Evolutionary conservation across 441 rosid species (phyloP).

Genomic region (Geranium incanum): DNA sequence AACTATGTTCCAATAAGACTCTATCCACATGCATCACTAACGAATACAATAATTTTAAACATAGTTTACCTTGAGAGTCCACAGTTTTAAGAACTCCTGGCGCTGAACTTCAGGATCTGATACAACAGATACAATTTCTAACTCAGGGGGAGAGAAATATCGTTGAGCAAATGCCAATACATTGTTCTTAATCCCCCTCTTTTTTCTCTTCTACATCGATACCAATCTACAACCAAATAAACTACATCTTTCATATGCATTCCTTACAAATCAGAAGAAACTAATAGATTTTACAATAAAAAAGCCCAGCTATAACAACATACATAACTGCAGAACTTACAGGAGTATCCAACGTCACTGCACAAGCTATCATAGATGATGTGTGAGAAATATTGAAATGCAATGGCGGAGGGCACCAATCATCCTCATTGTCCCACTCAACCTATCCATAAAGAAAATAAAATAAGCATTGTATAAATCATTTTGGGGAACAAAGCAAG

Average conservation of each 20-base stretch:
- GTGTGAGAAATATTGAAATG: constrained; percentile 89
- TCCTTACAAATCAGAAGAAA: not conserved
- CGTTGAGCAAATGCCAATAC: constrained; percentile 55
- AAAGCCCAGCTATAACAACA: not conserved
- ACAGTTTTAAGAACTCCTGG: constrained; percentile 68
- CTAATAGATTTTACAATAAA: not conserved
- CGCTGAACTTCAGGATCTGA: constrained; percentile 52
- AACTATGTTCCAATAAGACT: not conserved
- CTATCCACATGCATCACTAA: not conserved
- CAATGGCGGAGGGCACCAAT: constrained; percentile 32
- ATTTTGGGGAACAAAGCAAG: not conserved
- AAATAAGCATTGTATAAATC: not conserved
- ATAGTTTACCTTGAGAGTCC: constrained; percentile 77
- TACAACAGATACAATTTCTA: constrained; percentile 46
- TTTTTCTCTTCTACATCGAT: constrained; percentile 80
- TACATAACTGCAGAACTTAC: constrained; percentile 31
- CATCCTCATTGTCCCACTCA: constrained; percentile 45
- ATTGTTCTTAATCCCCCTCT: constrained; percentile 44
- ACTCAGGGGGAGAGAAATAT: constrained; percentile 55
- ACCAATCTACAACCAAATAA: constrained; percentile 56
- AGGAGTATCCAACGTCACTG: constrained; percentile 31
- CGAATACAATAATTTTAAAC: not conserved
- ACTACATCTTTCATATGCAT: constrained; percentile 15
- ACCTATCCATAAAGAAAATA: constrained; percentile 34
- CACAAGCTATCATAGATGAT: constrained; percentile 74